These are phyloP conservation scores for Sarocladium strictum DNA, from an alignment of 2,329 filamentous ascomycete genomes.

Conservation along the genomic window DNA sequence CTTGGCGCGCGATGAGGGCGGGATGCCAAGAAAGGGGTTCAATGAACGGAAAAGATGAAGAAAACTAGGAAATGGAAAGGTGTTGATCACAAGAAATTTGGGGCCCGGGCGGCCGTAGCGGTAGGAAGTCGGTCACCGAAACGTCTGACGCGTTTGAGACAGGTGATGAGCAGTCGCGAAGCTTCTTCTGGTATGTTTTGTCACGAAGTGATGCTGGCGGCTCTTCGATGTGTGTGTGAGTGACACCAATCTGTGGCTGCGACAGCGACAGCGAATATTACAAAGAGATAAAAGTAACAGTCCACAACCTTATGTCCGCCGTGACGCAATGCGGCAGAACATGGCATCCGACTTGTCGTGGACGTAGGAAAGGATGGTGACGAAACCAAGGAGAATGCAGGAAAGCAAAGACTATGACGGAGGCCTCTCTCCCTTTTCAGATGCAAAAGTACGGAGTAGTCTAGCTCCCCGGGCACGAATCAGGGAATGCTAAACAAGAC, in stretches of 20 bases:
- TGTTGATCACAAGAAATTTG: not conserved
- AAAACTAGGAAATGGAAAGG: not conserved
- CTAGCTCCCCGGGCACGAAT: not conserved
- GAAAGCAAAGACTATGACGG: not conserved
- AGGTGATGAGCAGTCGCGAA: not conserved
- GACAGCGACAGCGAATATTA: not conserved
- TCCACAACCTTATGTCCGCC: not conserved
- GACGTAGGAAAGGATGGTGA: too few species aligned
- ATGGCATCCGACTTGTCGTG: too few species aligned
- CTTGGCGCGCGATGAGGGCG: constrained; percentile 9
- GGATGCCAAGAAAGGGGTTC: not conserved
- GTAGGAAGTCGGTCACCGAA: not conserved
- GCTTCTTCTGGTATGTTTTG: not conserved
- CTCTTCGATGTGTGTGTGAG: too few species aligned
- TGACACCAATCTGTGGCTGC: not conserved
- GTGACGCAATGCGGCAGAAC: not conserved
- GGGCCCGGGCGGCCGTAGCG: not conserved
- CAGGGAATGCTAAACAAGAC: too few species aligned
- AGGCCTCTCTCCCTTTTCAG: not conserved
- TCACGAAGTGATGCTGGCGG: too few species aligned
- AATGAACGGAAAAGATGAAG: not conserved
- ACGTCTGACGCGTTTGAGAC: not conserved
- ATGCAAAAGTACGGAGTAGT: not conserved
- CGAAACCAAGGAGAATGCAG: not conserved
- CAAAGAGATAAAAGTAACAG: not conserved